Base-by-base conservation (phyloP, 768 basidiomycete species). In the Lactarius sp. region DNA sequence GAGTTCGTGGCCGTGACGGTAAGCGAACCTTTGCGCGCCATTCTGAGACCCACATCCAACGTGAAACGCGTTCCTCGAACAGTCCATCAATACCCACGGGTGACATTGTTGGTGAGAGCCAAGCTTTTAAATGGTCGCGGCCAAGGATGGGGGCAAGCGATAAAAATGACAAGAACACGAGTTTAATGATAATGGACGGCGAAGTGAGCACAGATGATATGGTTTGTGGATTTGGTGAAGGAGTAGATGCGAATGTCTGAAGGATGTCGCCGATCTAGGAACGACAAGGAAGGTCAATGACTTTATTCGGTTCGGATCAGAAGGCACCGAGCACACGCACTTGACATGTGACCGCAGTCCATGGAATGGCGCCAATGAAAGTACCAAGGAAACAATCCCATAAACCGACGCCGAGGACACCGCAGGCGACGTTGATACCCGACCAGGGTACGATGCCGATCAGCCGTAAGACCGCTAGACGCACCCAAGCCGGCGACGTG, bases 361-460 rank as follows among this genome's bases (percentile, higher is more conserved):
- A 94, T 0, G 92, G 92, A 51, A 94, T 73, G 59, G 84, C 83
- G 2, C 92, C 92, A 60, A 94, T 91, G 76, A 94, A 92, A 6
- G 86, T 81, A 42, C 90, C 92, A 55, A 93, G 76, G 71, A 87
- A 78, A 70, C 91, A 93, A 72, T 93, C 89, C 61, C 77, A 71
- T 54, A 91, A 70, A 8, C 85, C 77, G 16, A 98, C 92, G 39
- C 90, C 88, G 69, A 90, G 91, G 33, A 96, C 92, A 56, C 94
- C 94, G 74, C 90, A 96, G 51, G 94, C 94, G 62, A 98, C 90
- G 74, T 98, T 98, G 79, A 98, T 93, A 63, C 92, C 94, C 61
- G 91, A 92, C 95, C 95, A 98, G 6, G 95, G 95, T 4, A 97
- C 92, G 59, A 98, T 85, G 20, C 95, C 95, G 70, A 96, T 84